These are phyloP conservation scores for Abortiporus biennis DNA, from an alignment of 1,284 basidiomycete species.

Conservation along the genomic window DNA sequence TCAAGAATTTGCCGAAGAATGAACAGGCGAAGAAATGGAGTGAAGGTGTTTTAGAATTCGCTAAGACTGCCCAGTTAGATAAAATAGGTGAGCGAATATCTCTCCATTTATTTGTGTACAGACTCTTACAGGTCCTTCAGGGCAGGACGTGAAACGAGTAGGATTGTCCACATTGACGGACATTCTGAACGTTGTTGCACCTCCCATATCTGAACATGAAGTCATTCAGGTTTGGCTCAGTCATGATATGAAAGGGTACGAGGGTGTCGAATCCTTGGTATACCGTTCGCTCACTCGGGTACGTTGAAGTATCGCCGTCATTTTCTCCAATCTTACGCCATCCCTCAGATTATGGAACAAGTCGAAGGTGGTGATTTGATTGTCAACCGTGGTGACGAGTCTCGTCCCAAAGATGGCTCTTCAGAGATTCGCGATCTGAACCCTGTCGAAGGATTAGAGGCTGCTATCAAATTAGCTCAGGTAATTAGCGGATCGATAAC, in stretches of 20 bases:
- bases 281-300: slow-evolving; percentile 82
- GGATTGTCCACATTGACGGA: slow-evolving; percentile 86
- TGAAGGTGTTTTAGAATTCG: slow-evolving; percentile 41
- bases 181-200: slow-evolving; percentile 93
- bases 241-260: slow-evolving; percentile 96
- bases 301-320: slow-evolving; percentile 20
- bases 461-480: slow-evolving; percentile 77
- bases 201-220: slow-evolving; percentile 97
- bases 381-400: slow-evolving; percentile 81
- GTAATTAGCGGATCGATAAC: slow-evolving; percentile 30
- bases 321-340: slow-evolving; percentile 9
- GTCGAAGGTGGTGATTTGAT: slow-evolving; percentile 90
- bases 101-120: background rate
- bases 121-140: slow-evolving; percentile 33
- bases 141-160: slow-evolving; percentile 81
- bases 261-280: slow-evolving; percentile 93
- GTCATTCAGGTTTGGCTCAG: slow-evolving; percentile 94
- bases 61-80: slow-evolving; percentile 59
- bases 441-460: slow-evolving; percentile 77
- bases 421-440: slow-evolving; percentile 65
- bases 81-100: slow-evolving; percentile 57
- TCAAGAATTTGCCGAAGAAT: slow-evolving; percentile 74
- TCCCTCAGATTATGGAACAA: slow-evolving; percentile 81
- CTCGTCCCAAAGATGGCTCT: slow-evolving; percentile 51
- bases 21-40: slow-evolving; percentile 80